Base-by-base conservation (phyloP, 179 eudicot genomes). In the Beta lomatogona region DNA sequence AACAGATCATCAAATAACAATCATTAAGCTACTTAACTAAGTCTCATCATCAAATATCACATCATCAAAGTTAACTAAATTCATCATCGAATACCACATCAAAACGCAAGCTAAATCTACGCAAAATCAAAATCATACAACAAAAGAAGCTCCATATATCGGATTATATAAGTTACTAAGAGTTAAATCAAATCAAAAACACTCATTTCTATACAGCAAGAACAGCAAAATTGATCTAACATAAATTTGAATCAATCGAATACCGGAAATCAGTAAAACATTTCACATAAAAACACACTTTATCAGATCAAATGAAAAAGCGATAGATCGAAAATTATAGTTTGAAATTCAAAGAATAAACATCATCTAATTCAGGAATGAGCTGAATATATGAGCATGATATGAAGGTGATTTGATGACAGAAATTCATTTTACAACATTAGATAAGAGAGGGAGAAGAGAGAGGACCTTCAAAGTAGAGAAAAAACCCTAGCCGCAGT, bases 401-500 rank as follows among this genome's bases (percentile, higher is more conserved):
- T 3, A 36, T 36, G 41, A 36, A 64, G 36, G 21, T 22, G 36
- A 64, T 64, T 4, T 64, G 31, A 64, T 64, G 13, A 64, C 9
- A 21, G 21, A 2, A 64, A 22, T 6, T 22, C 13, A n/a, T 21
- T 4, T 36, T 36, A 36, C 21, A 19, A 5, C 15, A 70, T 6
- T 8, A 4, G 8, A 71, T 21, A 22, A 48, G 75, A 71, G 9
- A 71, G 7, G 45, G 22, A 21, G 18, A n/a, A 68, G 72, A 44
- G 52, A 68, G 10, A n/a, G 31, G 31, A 71, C 75, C 75, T 71
- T 11, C 6, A 28, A 14, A 18, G 70, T 15, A 25, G 25, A 4
- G 25, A 6, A 41, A 46, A 50, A 71, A 46, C 31, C 75, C 75
- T 50, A 71, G 75, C 75, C 75, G 75, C 75, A 68, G 12, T 15